Evolutionary conservation across 768 basidiomycete genomes (phyloP).

Genomic region (Trametes villosa): DNA sequence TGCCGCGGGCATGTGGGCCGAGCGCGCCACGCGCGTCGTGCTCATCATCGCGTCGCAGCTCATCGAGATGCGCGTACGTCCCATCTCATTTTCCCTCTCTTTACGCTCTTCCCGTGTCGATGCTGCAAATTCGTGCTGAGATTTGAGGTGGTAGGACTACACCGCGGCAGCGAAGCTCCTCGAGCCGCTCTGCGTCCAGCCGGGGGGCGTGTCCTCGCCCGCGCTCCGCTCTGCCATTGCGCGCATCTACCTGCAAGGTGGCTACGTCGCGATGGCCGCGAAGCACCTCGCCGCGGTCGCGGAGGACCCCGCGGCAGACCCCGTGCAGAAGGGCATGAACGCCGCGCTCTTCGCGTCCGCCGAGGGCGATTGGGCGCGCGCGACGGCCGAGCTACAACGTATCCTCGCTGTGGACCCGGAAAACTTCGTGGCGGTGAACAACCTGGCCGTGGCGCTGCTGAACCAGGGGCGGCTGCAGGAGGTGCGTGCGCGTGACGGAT

Average conservation of each 20-base stretch:
- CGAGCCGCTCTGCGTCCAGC: slow-evolving; percentile 58
- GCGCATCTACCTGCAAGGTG: slow-evolving; percentile 75
- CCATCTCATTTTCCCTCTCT: neutral
- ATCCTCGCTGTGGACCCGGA: slow-evolving; percentile 58
- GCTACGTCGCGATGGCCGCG: slow-evolving; percentile 62
- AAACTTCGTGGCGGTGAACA: slow-evolving; percentile 74
- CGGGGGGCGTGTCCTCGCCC: slow-evolving; percentile 45
- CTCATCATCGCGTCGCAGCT: slow-evolving; percentile 82
- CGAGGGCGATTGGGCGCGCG: slow-evolving; percentile 69
- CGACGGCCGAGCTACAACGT: slow-evolving; percentile 47
- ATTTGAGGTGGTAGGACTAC: slow-evolving; percentile 53
- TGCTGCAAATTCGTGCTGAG: too few species aligned
- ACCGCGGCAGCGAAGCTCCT: slow-evolving; percentile 70
- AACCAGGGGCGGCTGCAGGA: slow-evolving; percentile 75
- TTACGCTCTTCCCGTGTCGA: neutral
- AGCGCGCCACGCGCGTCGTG: slow-evolving; percentile 74
- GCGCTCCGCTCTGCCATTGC: slow-evolving; percentile 71
- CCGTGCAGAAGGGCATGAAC: slow-evolving; percentile 57
- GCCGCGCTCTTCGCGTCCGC: slow-evolving; percentile 67
- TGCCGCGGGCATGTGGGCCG: slow-evolving; percentile 72
- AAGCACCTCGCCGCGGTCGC: slow-evolving; percentile 61
- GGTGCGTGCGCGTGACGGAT: slow-evolving; percentile 42
- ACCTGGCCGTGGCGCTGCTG: slow-evolving; percentile 72
- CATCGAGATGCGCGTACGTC: slow-evolving; percentile 78
- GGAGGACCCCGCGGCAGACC: slow-evolving; percentile 40